A percentile compares a stretch with the other conserved stretches of the same genome.
phyloP scores from a whole-genome alignment of 148 eudicot genomes.

The Selenicereus undatus region DNA sequence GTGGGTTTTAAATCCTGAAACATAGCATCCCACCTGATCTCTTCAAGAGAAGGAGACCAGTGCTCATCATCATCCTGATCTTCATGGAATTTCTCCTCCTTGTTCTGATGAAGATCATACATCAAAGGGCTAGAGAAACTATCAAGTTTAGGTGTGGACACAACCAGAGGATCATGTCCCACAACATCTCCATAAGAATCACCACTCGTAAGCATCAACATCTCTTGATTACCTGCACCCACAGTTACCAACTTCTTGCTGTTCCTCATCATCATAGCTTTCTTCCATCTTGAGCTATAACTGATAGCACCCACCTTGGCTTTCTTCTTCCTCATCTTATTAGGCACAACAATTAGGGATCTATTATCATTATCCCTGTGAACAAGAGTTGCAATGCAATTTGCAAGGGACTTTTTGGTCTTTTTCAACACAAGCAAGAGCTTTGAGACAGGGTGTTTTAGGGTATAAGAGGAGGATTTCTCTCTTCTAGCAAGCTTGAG shows the following conservation, averaged over 20 bases:
- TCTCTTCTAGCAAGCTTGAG: constrained; percentile 64
- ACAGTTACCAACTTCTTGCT: constrained; percentile 29
- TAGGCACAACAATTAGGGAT: constrained; percentile 47
- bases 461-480: constrained; percentile 6
- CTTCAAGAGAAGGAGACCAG: constrained; percentile 54
- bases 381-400: constrained; percentile 38
- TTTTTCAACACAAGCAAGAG: constrained; percentile 45
- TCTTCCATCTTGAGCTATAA: constrained; percentile 60
- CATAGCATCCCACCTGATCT: constrained; percentile 80
- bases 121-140: constrained; percentile 54
- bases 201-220: constrained; percentile 50
- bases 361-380: constrained; percentile 32
- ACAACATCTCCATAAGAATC: constrained; percentile 29
- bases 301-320: constrained; percentile 24
- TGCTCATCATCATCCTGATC: constrained; percentile 26
- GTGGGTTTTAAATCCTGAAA: constrained; percentile 76
- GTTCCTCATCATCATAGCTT: constrained; percentile 45
- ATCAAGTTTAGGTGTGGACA: constrained; percentile 41
- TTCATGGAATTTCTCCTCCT: constrained; percentile 26
- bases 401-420: constrained; percentile 42
- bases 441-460: constrained; percentile 37
- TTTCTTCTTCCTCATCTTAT: constrained; percentile 19
- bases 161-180: constrained; percentile 29
- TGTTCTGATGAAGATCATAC: constrained; percentile 29
- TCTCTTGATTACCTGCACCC: constrained; percentile 20